Conservation (phyloP, 495 filamentous ascomycete species). For the Cryomyces antarcticus region DNA sequence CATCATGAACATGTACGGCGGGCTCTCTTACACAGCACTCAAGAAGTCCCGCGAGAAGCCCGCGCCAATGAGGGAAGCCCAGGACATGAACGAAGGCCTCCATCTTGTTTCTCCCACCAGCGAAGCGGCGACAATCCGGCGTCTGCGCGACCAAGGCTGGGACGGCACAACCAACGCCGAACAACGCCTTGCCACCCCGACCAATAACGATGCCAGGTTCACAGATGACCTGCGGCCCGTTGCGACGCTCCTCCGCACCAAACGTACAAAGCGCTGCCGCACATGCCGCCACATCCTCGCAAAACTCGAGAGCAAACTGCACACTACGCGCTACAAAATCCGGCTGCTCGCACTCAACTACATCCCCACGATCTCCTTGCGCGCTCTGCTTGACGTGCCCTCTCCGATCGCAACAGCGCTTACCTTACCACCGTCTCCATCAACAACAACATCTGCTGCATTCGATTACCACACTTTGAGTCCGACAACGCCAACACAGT, state of each 20-base stretch:
- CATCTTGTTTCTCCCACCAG: slow-evolving; percentile 29
- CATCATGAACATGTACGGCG: slow-evolving; percentile 81
- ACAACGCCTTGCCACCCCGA: slow-evolving; percentile 30
- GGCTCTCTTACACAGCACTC: slow-evolving; percentile 40
- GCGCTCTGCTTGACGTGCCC: slow-evolving; percentile 4
- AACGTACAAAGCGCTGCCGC: slow-evolving; percentile 80
- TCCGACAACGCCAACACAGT: slow-evolving; percentile 54
- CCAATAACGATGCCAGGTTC: slow-evolving; percentile 24
- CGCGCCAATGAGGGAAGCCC: slow-evolving; percentile 58
- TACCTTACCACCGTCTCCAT: slow-evolving; percentile 7
- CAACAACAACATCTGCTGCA: not conserved
- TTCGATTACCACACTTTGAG: slow-evolving; percentile 31
- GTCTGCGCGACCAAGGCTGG: slow-evolving; percentile 30
- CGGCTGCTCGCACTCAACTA: slow-evolving; percentile 73
- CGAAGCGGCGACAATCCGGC: slow-evolving; percentile 25
- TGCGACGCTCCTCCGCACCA: slow-evolving; percentile 65
- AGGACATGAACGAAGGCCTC: slow-evolving; percentile 47
- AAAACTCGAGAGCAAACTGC: slow-evolving; percentile 80
- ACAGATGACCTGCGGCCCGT: slow-evolving; percentile 52
- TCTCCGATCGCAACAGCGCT: slow-evolving; percentile 1
- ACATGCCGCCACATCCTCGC: slow-evolving; percentile 86
- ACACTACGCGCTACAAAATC: slow-evolving; percentile 72
- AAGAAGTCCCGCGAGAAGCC: slow-evolving; percentile 32
- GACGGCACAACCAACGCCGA: slow-evolving; percentile 29
- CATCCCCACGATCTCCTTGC: slow-evolving; percentile 52